Conservation (phyloP, 306 rosid genomes). For the Glycine latifolia region DNA sequence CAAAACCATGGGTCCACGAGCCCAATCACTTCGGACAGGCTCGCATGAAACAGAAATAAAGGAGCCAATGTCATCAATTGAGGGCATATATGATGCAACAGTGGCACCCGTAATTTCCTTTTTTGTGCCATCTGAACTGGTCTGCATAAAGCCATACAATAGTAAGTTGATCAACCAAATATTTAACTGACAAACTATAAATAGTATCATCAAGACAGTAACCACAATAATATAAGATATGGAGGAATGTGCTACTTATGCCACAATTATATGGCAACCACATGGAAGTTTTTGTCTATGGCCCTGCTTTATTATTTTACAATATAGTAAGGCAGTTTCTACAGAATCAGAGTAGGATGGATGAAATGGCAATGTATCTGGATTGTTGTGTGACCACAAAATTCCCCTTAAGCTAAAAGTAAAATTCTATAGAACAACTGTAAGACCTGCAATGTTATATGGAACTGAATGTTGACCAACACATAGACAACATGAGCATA, state of each 20-base stretch:
- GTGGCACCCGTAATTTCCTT: constrained; percentile 78
- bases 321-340: too few species aligned
- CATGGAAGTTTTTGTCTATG: not conserved
- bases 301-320: too few species aligned
- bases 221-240: not conserved
- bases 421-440: too few species aligned
- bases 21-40: constrained; percentile 94
- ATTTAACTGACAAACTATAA: not conserved
- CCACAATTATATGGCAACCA: not conserved
- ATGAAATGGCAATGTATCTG: too few species aligned
- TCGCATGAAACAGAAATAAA: constrained; percentile 88
- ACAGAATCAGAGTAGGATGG: too few species aligned
- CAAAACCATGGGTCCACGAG: constrained; percentile 90
- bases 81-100: constrained; percentile 62
- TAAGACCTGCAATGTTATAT: too few species aligned
- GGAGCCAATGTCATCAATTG: constrained; percentile 87
- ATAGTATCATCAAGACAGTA: constrained; percentile 21
- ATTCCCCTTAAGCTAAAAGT: too few species aligned
- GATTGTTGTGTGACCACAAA: too few species aligned
- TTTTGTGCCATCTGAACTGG: constrained; percentile 74
- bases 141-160: constrained; percentile 61
- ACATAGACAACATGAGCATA: too few species aligned
- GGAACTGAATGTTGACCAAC: too few species aligned
- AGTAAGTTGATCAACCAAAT: constrained; percentile 42
- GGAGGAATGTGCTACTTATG: constrained; percentile 14